phyloP scores from a whole-genome alignment of 1,284 basidiomycete species.

The Ganoderma multipileum region DNA sequence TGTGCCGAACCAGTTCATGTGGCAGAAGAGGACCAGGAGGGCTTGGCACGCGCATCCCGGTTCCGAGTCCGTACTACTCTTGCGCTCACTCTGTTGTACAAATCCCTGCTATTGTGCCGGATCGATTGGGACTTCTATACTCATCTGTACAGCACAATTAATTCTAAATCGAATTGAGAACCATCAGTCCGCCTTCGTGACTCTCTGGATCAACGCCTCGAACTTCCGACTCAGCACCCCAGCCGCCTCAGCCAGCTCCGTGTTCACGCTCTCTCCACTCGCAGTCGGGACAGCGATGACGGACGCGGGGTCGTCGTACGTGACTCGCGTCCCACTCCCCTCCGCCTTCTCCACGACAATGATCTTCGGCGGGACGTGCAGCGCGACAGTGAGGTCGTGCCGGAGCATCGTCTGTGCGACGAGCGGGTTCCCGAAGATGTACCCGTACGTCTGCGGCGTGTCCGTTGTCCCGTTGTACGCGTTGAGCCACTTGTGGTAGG shows the following conservation, averaged over 20 bases:
- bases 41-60: no score
- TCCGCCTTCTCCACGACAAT: conserved; percentile 51
- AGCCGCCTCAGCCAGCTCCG: conserved; percentile 44
- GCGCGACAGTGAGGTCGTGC: conserved; percentile 50
- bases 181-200: conserved; percentile 6
- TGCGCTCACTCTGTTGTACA: background rate
- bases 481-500: conserved; percentile 51
- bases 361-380: conserved; percentile 56
- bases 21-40: no score
- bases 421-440: conserved; percentile 61
- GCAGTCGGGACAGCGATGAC: conserved; percentile 39
- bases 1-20: no score
- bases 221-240: conserved; percentile 52
- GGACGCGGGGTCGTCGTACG: conserved; percentile 58
- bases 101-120: background rate
- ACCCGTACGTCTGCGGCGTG: conserved; percentile 46
- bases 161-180: background rate
- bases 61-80: no score
- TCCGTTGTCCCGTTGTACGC: conserved; percentile 36
- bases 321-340: conserved; percentile 47
- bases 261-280: conserved; percentile 27
- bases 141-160: background rate
- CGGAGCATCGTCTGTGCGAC: conserved; percentile 55
- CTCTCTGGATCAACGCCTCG: conserved; percentile 46
- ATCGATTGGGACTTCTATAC: background rate